These are phyloP conservation scores for Cercospora beticola DNA, from an alignment of 2,329 filamentous ascomycete genomes.

Conservation along the genomic window DNA sequence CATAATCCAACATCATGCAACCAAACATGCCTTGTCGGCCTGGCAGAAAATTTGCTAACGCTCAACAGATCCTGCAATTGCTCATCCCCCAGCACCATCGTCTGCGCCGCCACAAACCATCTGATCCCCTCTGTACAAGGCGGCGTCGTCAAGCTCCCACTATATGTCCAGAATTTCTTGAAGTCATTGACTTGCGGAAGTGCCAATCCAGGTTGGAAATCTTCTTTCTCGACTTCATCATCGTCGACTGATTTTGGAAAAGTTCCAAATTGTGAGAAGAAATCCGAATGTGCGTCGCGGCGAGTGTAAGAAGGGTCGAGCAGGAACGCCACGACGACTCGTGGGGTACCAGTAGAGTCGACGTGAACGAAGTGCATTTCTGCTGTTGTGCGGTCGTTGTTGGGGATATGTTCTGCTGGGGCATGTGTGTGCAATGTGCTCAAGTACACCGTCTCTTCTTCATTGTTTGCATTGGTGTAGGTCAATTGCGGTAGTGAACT, in stretches of 20 bases:
- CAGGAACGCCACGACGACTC: conserved; percentile 49
- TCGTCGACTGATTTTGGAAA: conserved; percentile 17
- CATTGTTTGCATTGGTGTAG: conserved; percentile 32
- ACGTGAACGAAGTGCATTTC: conserved; percentile 54
- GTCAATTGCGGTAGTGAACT: conserved; percentile 44
- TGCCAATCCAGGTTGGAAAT: conserved; percentile 38
- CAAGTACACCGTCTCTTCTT: conserved; percentile 50
- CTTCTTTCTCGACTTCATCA: conserved; percentile 8
- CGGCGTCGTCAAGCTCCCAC: conserved; percentile 50
- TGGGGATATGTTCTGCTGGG: conserved; percentile 51
- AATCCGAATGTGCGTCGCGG: conserved; percentile 34
- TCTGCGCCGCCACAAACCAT: conserved; percentile 48
- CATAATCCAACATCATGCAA: conserved; percentile 12
- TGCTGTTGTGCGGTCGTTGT: conserved; percentile 45
- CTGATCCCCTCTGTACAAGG: conserved; percentile 50
- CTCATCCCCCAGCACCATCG: conserved; percentile 44
- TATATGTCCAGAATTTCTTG: conserved; percentile 52
- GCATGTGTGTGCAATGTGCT: conserved; percentile 54
- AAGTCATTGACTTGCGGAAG: conserved; percentile 43
- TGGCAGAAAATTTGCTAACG: conserved; percentile 47
- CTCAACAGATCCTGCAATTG: conserved; percentile 52
- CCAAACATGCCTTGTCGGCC: conserved; percentile 43
- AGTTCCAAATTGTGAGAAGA: conserved; percentile 42
- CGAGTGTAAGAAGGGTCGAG: conserved; percentile 44
- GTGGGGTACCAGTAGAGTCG: conserved; percentile 43